Base-by-base conservation (phyloP, 1,139 yeast genomes). In the Eremothecium gossypii region DNA sequence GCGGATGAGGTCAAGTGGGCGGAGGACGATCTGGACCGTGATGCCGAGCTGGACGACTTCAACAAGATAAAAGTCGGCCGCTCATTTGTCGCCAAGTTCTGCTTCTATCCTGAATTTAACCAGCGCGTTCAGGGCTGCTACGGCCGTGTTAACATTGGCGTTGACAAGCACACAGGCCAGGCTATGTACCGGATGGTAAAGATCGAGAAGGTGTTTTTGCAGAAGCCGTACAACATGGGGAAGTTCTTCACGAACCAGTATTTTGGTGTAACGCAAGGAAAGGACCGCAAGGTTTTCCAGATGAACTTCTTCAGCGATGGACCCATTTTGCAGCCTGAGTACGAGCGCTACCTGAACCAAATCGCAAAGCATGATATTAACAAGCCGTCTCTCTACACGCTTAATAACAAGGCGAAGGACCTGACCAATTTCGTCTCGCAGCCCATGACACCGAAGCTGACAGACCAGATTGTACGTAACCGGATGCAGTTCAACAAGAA, bases 181-280 rank as follows among this genome's bases (percentile, higher is more conserved):
- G 74, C 82, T n/a, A 74, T 77, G 47, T 91, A 91, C 63, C 73
- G 96, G 53, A 74, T 89, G 76, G 95, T 91, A 37, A 82, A 78
- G 57, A 77, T 93, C 41, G 80, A 78, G 50, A 82, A 77, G 43
- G 71, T 81, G 27, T 73, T 75, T 37, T 65, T 69, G 38, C 80
- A 78, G 33, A 77, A 70, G 50, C 74, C 79, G 23, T 82, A 82
- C 60, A 67, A 63, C 38, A 64, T 80, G 54, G 77, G 77, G 8
- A 70, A 66, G 36, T 69, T 75, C 52, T 70, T 71, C 57, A 73
- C 79, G 51, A 78, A 79, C 60, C 69, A 78, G 49, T 77, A 78
- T 64, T 64, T 87, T 64, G 67, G 67, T 59, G 57, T 71, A 49
- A 60, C 67, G 44, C 68, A 71, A 44, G 89, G 86, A 46, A 63